Base-by-base conservation (phyloP, 1,139 yeast genomes). In the Debaryomycetaceae sp. region DNA sequence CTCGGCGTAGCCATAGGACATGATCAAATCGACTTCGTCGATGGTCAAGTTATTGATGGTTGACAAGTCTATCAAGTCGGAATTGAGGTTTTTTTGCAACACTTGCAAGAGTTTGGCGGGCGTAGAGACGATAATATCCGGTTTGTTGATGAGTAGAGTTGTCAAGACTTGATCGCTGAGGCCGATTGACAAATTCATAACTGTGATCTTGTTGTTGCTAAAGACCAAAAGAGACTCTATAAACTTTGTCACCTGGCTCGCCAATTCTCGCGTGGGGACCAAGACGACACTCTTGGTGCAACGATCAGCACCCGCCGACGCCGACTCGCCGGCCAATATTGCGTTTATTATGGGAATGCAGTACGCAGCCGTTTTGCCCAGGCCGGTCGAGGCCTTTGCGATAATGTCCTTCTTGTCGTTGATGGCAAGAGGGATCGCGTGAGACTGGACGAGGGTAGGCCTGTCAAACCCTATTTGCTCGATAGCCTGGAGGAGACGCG, bases 11-110 rank as follows among this genome's bases (percentile, higher is more conserved):
- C 98, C 99, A 51, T 82, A 92, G 3, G 94, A 79, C 32, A 85
- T 60, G 27, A 92, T 75, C 44, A 90, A 68, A 58, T 92, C 99
- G 13, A 93, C 97, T 55, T 92, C 99, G 59, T 92, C 99, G 39
- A 92, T 81, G 23, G 86, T 93, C 33, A 90, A 58, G 47, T 72
- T 82, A 35, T 68, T 67, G 31, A 90, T 69, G 19, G 65, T 55
- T 16, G 68, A 62, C 36, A 79, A 57, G 31, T 69, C 63, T 11
- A 76, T 45, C 22, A 62, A 47, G 12, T 51, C 45, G 5, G 48
- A 49, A 23, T 62, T 50, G 19, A 61, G 59, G 30, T 60, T 58
- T 30, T 67, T 68, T 34, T 76, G 77, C 31, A 79, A 50, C n/a
- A 68, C 64, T 27, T 63, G 61, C 27, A 81, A 61, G 33, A 87